These are phyloP conservation scores for Paraphysoderma sedebokerense DNA, from an alignment of 371 early-diverging fungal genomes.

Conservation along the genomic window DNA sequence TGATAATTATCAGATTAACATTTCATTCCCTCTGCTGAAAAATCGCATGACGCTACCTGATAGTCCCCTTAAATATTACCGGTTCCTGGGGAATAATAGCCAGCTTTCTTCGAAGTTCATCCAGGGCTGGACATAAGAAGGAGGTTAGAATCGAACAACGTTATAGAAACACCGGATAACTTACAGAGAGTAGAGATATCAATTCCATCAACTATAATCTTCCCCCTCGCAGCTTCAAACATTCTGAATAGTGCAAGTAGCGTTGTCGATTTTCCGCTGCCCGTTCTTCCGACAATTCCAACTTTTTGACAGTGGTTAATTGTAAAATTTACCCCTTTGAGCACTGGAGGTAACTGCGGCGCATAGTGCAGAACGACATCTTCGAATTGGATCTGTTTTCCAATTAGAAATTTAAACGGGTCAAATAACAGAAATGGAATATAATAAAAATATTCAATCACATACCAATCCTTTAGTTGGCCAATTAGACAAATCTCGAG, in stretches of 20 bases:
- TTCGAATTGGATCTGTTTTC: background rate
- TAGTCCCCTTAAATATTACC: conserved; percentile 72
- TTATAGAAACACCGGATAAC: conserved; percentile 46
- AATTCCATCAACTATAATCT: conserved; percentile 58
- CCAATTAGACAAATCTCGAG: no score
- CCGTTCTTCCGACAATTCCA: conserved; percentile 83
- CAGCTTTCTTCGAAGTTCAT: conserved; percentile 25
- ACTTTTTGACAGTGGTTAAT: conserved; percentile 57
- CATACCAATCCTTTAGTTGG: no score
- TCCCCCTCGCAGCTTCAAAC: conserved; percentile 61
- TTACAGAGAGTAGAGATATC: conserved; percentile 57
- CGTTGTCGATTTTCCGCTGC: conserved; percentile 79
- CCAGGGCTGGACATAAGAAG: background rate
- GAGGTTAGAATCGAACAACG: background rate
- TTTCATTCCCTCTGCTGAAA: no score
- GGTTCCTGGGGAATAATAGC: conserved; percentile 95
- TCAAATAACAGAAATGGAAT: background rate
- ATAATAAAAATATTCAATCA: background rate
- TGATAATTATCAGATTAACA: no score
- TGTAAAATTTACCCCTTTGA: conserved; percentile 43
- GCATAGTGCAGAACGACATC: conserved; percentile 2
- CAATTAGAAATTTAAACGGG: no score
- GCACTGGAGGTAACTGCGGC: conserved; percentile 4
- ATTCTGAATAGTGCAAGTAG: conserved; percentile 80
- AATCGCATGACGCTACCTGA: no score